Conservation (phyloP, 805 yeast species). For the Metschnikowia anglica region DNA sequence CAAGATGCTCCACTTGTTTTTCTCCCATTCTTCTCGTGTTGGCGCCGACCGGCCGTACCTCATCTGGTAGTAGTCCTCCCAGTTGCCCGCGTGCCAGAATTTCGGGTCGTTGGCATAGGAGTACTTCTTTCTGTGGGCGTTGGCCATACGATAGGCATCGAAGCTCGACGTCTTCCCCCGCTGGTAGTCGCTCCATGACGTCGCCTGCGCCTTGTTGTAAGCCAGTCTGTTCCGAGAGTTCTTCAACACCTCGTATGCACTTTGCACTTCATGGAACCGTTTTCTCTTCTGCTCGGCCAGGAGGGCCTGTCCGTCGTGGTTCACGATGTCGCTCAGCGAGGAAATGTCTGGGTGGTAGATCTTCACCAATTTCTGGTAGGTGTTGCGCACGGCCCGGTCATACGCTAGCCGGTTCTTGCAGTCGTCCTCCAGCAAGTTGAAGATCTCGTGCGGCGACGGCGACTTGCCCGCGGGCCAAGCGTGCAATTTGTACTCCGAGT, state of each 20-base stretch:
- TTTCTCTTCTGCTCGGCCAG: conserved; percentile 32
- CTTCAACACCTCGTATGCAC: conserved; percentile 43
- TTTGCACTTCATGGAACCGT: conserved; percentile 34
- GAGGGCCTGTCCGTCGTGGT: conserved; percentile 32
- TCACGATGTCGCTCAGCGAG: conserved; percentile 23
- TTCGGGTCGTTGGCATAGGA: conserved; percentile 36
- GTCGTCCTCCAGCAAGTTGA: conserved; percentile 39
- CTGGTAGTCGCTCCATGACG: conserved; percentile 29
- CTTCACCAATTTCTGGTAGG: conserved; percentile 51
- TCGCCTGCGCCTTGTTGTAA: conserved; percentile 27
- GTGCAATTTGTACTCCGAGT: conserved; percentile 28
- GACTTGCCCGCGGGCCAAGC: conserved; percentile 57
- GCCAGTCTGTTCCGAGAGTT: conserved; percentile 52
- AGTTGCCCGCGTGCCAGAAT: conserved; percentile 62
- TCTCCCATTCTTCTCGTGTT: conserved; percentile 41
- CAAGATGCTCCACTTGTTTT: conserved; percentile 44
- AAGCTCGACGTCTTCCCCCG: conserved; percentile 27
- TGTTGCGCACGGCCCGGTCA: conserved; percentile 43
- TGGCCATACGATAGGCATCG: conserved; percentile 38
- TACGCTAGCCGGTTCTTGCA: conserved; percentile 48
- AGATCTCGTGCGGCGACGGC: conserved; percentile 74
- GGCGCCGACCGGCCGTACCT: conserved; percentile 38
- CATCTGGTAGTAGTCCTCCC: conserved; percentile 60
- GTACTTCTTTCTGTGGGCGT: conserved; percentile 36
- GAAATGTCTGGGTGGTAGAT: conserved; percentile 78